A percentile compares a stretch with the other conserved stretches of the same genome.
phyloP scores from a whole-genome alignment of 164 flowering plant species.

The Vitis riparia region DNA sequence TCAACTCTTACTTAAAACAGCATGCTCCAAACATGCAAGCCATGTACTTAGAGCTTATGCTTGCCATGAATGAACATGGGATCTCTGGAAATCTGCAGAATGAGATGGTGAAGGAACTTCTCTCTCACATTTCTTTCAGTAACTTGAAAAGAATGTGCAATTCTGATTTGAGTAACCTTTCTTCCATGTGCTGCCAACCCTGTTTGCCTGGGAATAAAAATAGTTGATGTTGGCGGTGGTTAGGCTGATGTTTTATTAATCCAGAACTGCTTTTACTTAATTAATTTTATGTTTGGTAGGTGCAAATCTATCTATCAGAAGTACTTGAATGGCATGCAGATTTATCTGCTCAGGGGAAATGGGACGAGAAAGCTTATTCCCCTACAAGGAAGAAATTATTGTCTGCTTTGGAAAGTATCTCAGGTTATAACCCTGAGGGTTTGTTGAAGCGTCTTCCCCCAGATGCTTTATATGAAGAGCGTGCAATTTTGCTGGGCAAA shows the following conservation, averaged over 20 bases:
- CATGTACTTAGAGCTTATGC: conserved; percentile 89
- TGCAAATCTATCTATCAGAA: conserved; percentile 97
- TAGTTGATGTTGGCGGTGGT: no score
- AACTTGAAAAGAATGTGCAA: neutral
- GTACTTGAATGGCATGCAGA: conserved; percentile 88
- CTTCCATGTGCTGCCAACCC: no score
- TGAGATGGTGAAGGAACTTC: conserved; percentile 73
- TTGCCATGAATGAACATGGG: conserved; percentile 81
- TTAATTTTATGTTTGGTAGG: conserved; percentile 36
- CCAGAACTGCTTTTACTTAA: neutral
- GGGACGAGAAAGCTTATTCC: conserved; percentile 85
- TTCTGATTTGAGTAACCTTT: neutral
- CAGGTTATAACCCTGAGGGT: conserved; percentile 83
- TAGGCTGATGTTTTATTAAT: no score
- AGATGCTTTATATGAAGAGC: conserved; percentile 92
- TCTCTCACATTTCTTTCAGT: conserved; percentile 9
- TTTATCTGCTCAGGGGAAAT: conserved; percentile 59
- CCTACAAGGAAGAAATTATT: conserved; percentile 83
- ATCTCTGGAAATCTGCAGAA: conserved; percentile 92
- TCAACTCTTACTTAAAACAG: conserved; percentile 91
- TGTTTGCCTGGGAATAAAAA: no score
- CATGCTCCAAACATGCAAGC: conserved; percentile 96
- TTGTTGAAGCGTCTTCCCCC: conserved; percentile 82
- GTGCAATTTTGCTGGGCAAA: conserved; percentile 91
- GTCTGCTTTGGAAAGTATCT: conserved; percentile 79